Base-by-base conservation (phyloP, 2,329 filamentous ascomycete genomes). In the Stagonosporopsis vannaccii region DNA sequence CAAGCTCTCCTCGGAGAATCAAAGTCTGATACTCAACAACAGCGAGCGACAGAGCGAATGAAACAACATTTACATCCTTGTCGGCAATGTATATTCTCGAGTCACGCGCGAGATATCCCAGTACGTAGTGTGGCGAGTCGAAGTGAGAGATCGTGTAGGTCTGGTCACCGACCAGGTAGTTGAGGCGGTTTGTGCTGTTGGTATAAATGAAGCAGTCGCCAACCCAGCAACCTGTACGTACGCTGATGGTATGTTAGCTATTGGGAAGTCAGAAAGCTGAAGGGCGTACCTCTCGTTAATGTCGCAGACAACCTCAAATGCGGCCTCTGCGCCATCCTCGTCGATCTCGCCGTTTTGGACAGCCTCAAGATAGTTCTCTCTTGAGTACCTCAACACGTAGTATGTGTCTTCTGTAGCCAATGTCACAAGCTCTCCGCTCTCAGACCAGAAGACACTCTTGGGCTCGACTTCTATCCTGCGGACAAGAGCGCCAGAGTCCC, bases 161-260 rank as follows among this genome's bases (percentile, higher is more conserved):
- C 80, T 98, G 93, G 78, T 98, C 95, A 63, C 95, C 95, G 13
- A 99, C 94, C 20, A 99, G 87, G 80, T 98, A 98, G 82, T 98
- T 98, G 58, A 99, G 83, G 60, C 95, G 90, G 82, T 98, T 97
- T 9, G 93, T 96, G 76, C 85, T 90, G 83, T 96, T 98, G 51
- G 95, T 97, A 84, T 98, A 99, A 75, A 98, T 93, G 83, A 99
- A 97, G 81, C 94, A 97, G 80, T 99, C 95, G 60, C 95, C 95
- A 54, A 99, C 91, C 95, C 95, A 99, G 80, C 96, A 91, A 67
- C 94, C 95, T 19, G 94, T 97, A 63, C 91, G 90, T 47, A 98
- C 92, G 62, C 89, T 91, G 59, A 51, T 19, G 30, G 15, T 25
- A 41, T 30, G 56, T 54, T 67, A 69, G 67, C 25, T 43, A 2